Evolutionary conservation across 1,139 yeast species (phyloP).

Genomic region (Taiozyma sp.): DNA sequence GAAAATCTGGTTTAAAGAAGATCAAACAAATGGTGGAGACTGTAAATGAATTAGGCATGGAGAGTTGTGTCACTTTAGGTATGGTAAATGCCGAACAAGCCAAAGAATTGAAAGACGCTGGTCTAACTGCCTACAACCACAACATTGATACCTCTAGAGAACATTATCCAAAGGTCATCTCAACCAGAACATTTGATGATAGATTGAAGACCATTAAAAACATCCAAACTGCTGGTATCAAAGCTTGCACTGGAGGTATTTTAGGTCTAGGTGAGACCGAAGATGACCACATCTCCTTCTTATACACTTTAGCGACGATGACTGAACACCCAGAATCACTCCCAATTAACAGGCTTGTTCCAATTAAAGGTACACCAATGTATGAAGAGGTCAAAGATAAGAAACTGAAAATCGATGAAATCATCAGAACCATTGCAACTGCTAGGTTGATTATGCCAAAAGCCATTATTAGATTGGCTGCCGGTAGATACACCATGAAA

Average conservation of each 20-base stretch:
- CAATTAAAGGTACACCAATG: conserved; percentile 77
- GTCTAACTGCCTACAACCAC: conserved; percentile 79
- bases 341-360: conserved; percentile 77
- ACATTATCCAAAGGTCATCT: conserved; percentile 66
- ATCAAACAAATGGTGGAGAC: conserved; percentile 62
- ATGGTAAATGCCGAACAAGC: conserved; percentile 69
- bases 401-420: conserved; percentile 52
- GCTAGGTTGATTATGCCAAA: conserved; percentile 73
- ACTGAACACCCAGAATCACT: conserved; percentile 71
- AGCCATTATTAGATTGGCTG: conserved; percentile 69
- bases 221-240: conserved; percentile 62
- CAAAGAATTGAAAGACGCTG: conserved; percentile 53
- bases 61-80: conserved; percentile 77
- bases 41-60: conserved; percentile 66
- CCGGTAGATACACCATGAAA: conserved; percentile 79
- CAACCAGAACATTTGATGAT: conserved; percentile 69
- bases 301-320: conserved; percentile 65
- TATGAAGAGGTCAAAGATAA: conserved; percentile 48
- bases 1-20: conserved; percentile 61
- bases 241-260: conserved; percentile 78
- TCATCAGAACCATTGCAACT: conserved; percentile 68
- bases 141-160: conserved; percentile 78
- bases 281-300: conserved; percentile 66
- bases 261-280: conserved; percentile 73
- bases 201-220: conserved; percentile 60